Percentiles rank a stretch among this genome's conserved stretches.
Conservation (phyloP, 305 asterid species). For the Fraxinus velutina region DNA sequence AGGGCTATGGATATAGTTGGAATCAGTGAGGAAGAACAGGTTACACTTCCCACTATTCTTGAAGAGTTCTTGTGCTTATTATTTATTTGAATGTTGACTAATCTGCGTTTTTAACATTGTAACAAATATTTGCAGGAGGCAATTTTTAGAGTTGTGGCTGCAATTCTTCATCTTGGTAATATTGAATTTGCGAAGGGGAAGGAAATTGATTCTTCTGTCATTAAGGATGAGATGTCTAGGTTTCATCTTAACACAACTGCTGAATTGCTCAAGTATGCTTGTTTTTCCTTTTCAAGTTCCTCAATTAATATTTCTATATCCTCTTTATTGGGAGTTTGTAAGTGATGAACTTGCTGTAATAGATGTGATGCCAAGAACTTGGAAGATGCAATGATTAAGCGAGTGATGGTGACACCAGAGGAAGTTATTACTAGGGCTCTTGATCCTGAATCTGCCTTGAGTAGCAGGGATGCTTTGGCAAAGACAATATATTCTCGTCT, state of each 20-base stretch:
- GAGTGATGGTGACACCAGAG: slow-evolving; percentile 89
- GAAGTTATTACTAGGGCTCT: slow-evolving; percentile 76
- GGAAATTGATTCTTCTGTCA: slow-evolving; percentile 61
- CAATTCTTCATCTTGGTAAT: slow-evolving; percentile 85
- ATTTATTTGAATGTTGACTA: neutral
- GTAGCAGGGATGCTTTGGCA: slow-evolving; percentile 77
- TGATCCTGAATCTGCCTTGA: slow-evolving; percentile 65
- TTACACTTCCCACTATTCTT: neutral
- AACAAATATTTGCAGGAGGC: slow-evolving; percentile 51
- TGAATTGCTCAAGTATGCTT: slow-evolving; percentile 65
- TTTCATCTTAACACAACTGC: slow-evolving; percentile 68
- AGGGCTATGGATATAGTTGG: slow-evolving; percentile 41
- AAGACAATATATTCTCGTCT: slow-evolving; percentile 74
- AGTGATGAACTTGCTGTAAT: slow-evolving; percentile 7
- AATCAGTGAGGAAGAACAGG: slow-evolving; percentile 33
- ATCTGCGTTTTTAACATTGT: neutral
- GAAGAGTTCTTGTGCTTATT: neutral
- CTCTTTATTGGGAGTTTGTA: neutral
- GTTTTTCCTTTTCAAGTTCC: neutral
- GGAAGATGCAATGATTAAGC: slow-evolving; percentile 72
- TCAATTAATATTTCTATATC: slow-evolving; percentile 9
- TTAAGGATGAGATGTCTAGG: slow-evolving; percentile 63
- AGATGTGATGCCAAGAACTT: slow-evolving; percentile 62
- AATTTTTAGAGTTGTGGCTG: slow-evolving; percentile 75
- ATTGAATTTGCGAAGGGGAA: slow-evolving; percentile 62